A percentile compares a stretch with the other conserved stretches of the same genome.
phyloP scores from a whole-genome alignment of 2,329 filamentous ascomycete genomes.

The Sclerotinia borealis region DNA sequence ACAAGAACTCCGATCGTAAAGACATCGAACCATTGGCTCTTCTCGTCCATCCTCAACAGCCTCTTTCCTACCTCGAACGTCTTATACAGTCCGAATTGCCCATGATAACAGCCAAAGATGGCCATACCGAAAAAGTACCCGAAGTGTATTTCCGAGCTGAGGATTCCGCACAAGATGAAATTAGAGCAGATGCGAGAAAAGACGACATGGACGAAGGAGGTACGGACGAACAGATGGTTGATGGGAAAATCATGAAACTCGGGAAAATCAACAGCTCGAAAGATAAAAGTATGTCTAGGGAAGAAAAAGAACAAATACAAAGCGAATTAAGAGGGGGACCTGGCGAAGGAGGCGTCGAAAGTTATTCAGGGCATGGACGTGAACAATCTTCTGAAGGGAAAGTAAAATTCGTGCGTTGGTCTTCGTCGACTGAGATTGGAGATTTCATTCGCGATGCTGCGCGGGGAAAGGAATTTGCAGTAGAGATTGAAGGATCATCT shows the following conservation, averaged over 20 bases:
- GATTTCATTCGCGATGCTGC: slow-evolving; percentile 92
- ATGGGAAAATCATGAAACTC: slow-evolving; percentile 37
- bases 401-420: slow-evolving; percentile 77
- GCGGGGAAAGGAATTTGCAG: slow-evolving; percentile 74
- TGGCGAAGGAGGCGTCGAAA: slow-evolving; percentile 57
- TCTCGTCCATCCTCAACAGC: slow-evolving; percentile 83
- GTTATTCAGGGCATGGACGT: slow-evolving; percentile 64
- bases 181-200: slow-evolving; percentile 34
- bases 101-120: slow-evolving; percentile 52
- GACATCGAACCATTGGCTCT: slow-evolving; percentile 79
- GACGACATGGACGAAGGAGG: slow-evolving; percentile 33
- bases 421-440: slow-evolving; percentile 79
- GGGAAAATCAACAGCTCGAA: slow-evolving; percentile 29
- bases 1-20: slow-evolving; percentile 54
- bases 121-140: slow-evolving; percentile 60
- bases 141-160: slow-evolving; percentile 75
- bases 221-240: slow-evolving; percentile 44
- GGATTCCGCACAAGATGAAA: slow-evolving; percentile 59
- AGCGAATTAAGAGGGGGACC: slow-evolving; percentile 39
- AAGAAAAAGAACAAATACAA: slow-evolving; percentile 38
- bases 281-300: slow-evolving; percentile 15
- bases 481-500: slow-evolving; percentile 68
- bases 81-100: slow-evolving; percentile 82
- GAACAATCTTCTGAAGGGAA: slow-evolving; percentile 18
- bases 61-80: slow-evolving; percentile 81